Conservation (phyloP, 2,329 filamentous ascomycete genomes). For the Coleophoma eucalyptorum region DNA sequence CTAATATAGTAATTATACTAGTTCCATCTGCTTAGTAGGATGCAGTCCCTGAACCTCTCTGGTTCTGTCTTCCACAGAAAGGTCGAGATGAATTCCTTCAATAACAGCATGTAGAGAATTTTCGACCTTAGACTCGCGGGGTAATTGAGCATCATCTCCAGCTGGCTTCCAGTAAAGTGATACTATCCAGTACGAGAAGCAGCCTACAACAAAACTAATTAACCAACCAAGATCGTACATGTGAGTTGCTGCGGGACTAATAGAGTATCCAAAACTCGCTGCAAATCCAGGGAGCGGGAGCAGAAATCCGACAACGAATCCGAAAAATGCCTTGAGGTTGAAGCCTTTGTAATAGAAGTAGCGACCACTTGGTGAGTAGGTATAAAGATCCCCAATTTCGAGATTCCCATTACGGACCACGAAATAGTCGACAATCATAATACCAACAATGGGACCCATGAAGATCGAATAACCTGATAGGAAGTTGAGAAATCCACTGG, state of each 20-base stretch:
- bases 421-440: slow-evolving; percentile 31
- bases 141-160: not conserved
- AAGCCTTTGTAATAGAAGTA: not conserved
- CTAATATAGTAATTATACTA: too few species aligned
- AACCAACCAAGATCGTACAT: not conserved
- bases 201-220: not conserved
- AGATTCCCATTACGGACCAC: slow-evolving; percentile 27
- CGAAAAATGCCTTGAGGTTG: not conserved
- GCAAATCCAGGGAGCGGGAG: slow-evolving; percentile 7
- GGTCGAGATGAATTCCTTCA: too few species aligned
- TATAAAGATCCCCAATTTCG: slow-evolving; percentile 25
- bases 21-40: too few species aligned
- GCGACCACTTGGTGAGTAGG: slow-evolving; percentile 24
- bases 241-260: not conserved
- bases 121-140: too few species aligned
- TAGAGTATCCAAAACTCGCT: not conserved
- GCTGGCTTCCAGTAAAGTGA: not conserved
- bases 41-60: too few species aligned
- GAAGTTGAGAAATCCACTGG: not conserved
- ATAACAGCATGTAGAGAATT: too few species aligned
- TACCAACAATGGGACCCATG: slow-evolving; percentile 29
- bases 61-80: too few species aligned
- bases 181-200: not conserved
- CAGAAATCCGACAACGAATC: slow-evolving; percentile 20
- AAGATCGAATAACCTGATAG: slow-evolving; percentile 14